These are phyloP conservation scores for Coemansia sp. DNA, from an alignment of 192 early-diverging fungal genomes.

Conservation along the genomic window DNA sequence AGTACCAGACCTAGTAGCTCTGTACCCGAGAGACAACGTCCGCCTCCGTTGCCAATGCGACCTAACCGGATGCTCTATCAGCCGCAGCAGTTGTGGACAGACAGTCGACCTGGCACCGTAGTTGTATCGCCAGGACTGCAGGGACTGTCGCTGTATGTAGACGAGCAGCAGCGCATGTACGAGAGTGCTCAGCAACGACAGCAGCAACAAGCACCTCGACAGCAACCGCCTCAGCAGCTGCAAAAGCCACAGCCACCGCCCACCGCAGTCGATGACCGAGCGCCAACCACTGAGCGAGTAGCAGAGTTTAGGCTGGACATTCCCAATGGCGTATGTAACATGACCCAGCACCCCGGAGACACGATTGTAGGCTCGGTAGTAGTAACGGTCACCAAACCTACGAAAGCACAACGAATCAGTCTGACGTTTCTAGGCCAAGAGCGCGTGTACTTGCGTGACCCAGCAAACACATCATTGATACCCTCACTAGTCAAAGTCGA, in stretches of 20 bases:
- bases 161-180: slow-evolving; percentile 20
- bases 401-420: slow-evolving; percentile 28
- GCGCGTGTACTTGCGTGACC: slow-evolving; percentile 35
- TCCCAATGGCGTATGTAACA: slow-evolving; percentile 45
- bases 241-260: background rate
- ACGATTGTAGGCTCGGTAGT: slow-evolving; percentile 40
- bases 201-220: background rate
- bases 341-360: slow-evolving; percentile 36
- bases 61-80: slow-evolving; percentile 35
- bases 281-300: slow-evolving; percentile 44
- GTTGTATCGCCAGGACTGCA: slow-evolving; percentile 18
- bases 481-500: slow-evolving; percentile 20
- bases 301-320: slow-evolving; percentile 45
- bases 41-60: slow-evolving; percentile 15
- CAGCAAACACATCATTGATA: background rate
- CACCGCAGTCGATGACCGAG: slow-evolving; percentile 18
- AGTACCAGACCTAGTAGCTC: slow-evolving; percentile 1
- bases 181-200: slow-evolving; percentile 7
- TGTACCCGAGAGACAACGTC: background rate
- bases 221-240: slow-evolving; percentile 4
- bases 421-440: slow-evolving; percentile 38
- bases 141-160: slow-evolving; percentile 19
- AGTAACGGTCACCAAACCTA: slow-evolving; percentile 47
- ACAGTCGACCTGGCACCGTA: background rate
- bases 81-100: slow-evolving; percentile 24